A percentile compares a stretch with the other conserved stretches of the same genome.
These are phyloP conservation scores for Entomortierella parvispora DNA, from an alignment of 192 early-diverging fungal species.

Conservation along the genomic window DNA sequence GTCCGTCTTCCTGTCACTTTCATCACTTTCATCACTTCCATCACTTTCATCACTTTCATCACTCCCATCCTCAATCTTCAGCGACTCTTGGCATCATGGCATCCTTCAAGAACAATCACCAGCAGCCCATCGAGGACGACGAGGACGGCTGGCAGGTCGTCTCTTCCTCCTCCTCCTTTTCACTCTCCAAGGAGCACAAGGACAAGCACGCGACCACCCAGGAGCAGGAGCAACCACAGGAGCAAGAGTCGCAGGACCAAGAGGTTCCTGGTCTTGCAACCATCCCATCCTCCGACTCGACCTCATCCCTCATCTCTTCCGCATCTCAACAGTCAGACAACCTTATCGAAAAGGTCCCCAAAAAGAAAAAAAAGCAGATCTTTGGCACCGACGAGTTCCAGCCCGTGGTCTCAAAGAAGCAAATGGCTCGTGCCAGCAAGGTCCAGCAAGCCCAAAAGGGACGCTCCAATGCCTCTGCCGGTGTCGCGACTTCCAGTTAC, in stretches of 20 bases:
- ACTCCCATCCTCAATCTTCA: too few species aligned
- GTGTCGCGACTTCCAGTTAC: constrained; percentile 45
- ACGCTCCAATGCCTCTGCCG: constrained; percentile 26
- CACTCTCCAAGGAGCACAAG: constrained; percentile 6
- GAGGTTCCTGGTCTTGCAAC: background rate
- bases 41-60: too few species aligned
- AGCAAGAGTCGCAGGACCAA: background rate
- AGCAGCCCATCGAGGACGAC: constrained; percentile 34
- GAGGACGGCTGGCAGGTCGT: constrained; percentile 46
- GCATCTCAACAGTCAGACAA: constrained; percentile 3
- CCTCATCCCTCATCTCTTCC: background rate
- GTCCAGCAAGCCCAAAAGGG: constrained; percentile 1
- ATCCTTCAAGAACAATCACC: constrained; percentile 8
- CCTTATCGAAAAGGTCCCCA: constrained; percentile 20
- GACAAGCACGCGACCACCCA: background rate
- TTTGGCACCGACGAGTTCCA: constrained; percentile 54
- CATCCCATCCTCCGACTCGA: constrained; percentile 1
- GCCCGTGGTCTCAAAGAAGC: constrained; percentile 51
- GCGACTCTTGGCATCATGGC: too few species aligned
- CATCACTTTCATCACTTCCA: too few species aligned
- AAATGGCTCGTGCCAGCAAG: constrained; percentile 40
- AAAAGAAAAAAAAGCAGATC: constrained; percentile 52
- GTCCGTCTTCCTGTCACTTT: too few species aligned
- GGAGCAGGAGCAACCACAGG: background rate
- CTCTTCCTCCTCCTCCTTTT: constrained; percentile 16